Evolutionary conservation across 169 alveolate genomes (phyloP), one percentile per base, ranked within the genome.

Genomic region (Perkinsus marinus): DNA sequence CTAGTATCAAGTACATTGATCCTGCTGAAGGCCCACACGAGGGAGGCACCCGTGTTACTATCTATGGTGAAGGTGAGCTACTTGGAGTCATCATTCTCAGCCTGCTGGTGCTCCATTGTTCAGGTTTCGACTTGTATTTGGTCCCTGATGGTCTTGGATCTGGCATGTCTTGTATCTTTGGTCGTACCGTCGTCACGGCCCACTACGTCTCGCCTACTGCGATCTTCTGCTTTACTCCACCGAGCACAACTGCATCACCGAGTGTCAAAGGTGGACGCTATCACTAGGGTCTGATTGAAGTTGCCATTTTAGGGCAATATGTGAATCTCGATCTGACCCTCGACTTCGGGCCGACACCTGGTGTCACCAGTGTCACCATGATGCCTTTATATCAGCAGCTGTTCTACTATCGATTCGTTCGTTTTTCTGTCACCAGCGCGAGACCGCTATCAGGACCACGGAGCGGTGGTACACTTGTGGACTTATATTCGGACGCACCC

Each of bases 391-490:
- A 57, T 57, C 79, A 57, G 79, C 79, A 57, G 34, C 79, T 57
- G 7, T 57, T 57, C 34, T 57, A 57, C 22, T 57, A 57, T 16
- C 5, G 79, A 16, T 13, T 13, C 37, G 79, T 26, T 57, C 79
- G 79, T 30, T 57, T 69, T 36, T 69, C 39, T n/a, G 39, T 69
- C 17, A 38, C 43, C 41, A 19, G n/a, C 39, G 39, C 41, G 13
- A 22, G 36, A 39, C 94, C 94, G 22, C 37, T 91, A n/a, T 90
- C 92, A n/a, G 94, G 94, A 30, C 92, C 94, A 0, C 93, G 91
- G 90, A 90, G 89, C 17, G 94, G 94, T 26, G 92, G 90, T 47
- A 92, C 94, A 37, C 41, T 47, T 41, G 92, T 92, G 39, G 39
- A 90, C 0, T 41, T 90, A 39, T n/a, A 39, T 0, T 90, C 91